Evolutionary conservation across 352 stramenopile genomes (phyloP).

Genomic region (Pythium guiyangense): DNA sequence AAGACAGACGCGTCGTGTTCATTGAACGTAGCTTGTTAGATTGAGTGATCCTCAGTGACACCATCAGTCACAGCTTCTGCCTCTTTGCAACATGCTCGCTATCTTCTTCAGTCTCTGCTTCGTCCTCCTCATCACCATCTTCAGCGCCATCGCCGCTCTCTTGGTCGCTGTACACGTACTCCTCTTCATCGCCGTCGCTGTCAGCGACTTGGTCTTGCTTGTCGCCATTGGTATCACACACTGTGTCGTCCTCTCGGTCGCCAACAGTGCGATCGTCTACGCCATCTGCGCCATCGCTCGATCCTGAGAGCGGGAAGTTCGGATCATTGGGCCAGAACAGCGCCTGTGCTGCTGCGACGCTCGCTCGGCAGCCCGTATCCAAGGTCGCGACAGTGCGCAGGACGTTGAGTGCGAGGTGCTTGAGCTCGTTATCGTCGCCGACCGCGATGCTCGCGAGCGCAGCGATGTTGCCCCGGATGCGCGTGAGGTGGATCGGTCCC

Average conservation of each 20-base stretch:
- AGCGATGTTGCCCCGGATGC: background rate
- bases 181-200: background rate
- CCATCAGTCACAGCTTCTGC: too few relatives aligned
- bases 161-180: background rate
- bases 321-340: background rate
- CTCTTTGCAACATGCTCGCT: too few relatives aligned
- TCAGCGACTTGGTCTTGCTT: background rate
- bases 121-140: too few relatives aligned
- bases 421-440: background rate
- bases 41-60: too few relatives aligned
- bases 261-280: background rate
- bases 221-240: background rate
- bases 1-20: too few relatives aligned
- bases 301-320: background rate
- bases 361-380: background rate
- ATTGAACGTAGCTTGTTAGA: too few relatives aligned
- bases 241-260: background rate
- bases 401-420: background rate
- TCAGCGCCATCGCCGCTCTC: background rate
- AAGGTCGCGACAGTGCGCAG: background rate
- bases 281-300: background rate
- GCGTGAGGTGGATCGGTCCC: background rate
- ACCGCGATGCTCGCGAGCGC: background rate
- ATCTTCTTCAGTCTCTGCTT: too few relatives aligned
- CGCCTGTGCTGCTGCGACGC: background rate